Base-by-base conservation (phyloP, 2,329 filamentous ascomycete species). In the Fusarium sp. region DNA sequence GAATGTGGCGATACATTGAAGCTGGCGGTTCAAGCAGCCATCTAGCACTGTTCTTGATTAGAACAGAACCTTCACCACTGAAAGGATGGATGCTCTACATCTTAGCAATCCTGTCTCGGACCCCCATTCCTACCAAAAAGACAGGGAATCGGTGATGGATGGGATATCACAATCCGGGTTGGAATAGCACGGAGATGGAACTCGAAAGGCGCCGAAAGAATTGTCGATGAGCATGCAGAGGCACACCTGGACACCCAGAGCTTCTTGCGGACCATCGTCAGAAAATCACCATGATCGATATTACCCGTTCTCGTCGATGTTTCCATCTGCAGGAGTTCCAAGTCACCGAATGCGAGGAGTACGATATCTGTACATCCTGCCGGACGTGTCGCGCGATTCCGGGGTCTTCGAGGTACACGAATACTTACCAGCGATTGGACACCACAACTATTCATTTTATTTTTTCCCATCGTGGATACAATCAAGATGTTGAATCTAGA, bases 281-380 rank as follows among this genome's bases (percentile, higher is more conserved):
- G 2, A 13, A 30, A 7, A 30, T 30, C 28, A 30, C 28, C 12
- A 30, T 30, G 28, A 30, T 30, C 12, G 12, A 30, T 14, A 14
- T 30, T 7, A 30, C 7, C 12, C 28, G 28, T 30, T 30, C 28
- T 30, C 28, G 2, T 4, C 28, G 12, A 30, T 14, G 1, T 30
- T 30, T 30, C 6, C 28, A 14, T 30, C 12, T 12, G 12, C 28
- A 30, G 6, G 2, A 30, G 12, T 14, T 30, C 12, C 12, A 1
- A 30, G 28, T 0, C 4, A 0, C 6, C 2, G 7, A 7, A 30
- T 12, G 12, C 12, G 12, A 30, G 6, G 28, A 30, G 12, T 0
- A 30, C 12, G 28, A 7, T 7, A 30, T 13, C 12, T 37, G 5
- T 37, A 6, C 16, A 18, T 30, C 28, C 4, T 28, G n/a, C n/a